These are phyloP conservation scores for Serendipita sp. DNA, from an alignment of 768 basidiomycete species.

Conservation along the genomic window DNA sequence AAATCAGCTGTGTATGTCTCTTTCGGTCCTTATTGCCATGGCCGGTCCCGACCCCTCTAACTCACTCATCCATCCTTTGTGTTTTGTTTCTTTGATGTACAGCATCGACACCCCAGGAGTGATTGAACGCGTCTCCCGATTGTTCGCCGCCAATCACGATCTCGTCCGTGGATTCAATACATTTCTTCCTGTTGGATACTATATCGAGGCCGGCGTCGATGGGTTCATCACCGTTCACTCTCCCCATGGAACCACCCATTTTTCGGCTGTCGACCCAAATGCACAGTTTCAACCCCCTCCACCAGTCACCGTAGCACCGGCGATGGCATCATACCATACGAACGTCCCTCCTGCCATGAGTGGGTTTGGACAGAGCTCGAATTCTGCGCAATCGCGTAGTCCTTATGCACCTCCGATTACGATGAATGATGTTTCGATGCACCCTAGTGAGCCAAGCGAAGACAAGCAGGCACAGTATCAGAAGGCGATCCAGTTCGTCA, in stretches of 20 bases:
- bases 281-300: background rate
- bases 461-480: slow-evolving; percentile 44
- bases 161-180: slow-evolving; percentile 37
- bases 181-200: slow-evolving; percentile 33
- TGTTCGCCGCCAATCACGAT: slow-evolving; percentile 30
- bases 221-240: background rate
- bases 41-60: background rate
- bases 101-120: slow-evolving; percentile 36
- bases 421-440: background rate
- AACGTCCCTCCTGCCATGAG: background rate
- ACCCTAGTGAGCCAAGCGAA: background rate
- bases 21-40: background rate
- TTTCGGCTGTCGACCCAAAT: background rate
- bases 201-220: slow-evolving; percentile 13
- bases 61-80: background rate
- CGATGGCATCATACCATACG: too few species aligned
- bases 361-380: background rate
- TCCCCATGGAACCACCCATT: background rate
- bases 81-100: slow-evolving; percentile 19
- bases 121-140: slow-evolving; percentile 32
- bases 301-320: too few species aligned
- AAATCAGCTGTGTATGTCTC: slow-evolving; percentile 20
- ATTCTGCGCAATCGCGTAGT: background rate
- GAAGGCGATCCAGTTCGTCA: slow-evolving; percentile 92
- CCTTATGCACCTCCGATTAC: background rate